Evolutionary conservation across 2,329 filamentous ascomycete species (phyloP).

Genomic region (Penicillium sp.): DNA sequence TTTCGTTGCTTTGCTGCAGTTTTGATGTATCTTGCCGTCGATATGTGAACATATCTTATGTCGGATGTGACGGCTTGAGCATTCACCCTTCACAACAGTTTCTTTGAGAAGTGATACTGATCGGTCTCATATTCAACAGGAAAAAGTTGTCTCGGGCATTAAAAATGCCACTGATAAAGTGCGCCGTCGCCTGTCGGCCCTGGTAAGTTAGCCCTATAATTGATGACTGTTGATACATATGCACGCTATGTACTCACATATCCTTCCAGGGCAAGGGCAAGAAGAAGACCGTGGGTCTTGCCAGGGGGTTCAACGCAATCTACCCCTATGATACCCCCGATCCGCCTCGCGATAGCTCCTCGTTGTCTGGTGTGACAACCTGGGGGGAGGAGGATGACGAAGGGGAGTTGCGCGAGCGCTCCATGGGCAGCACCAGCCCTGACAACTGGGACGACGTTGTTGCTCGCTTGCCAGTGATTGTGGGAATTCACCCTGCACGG

Average conservation of each 20-base stretch:
- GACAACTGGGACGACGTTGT: neutral
- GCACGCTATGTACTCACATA: neutral
- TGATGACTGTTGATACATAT: neutral
- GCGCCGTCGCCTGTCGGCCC: neutral
- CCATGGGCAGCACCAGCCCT: neutral
- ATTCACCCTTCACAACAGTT: neutral
- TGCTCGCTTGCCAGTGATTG: neutral
- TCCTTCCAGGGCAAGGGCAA: neutral
- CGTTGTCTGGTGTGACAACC: slow-evolving; percentile 2
- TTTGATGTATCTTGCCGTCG: neutral
- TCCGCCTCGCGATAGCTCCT: neutral
- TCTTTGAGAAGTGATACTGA: neutral
- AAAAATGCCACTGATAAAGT: neutral
- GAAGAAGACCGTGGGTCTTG: neutral
- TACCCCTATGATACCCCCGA: neutral
- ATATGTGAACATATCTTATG: neutral
- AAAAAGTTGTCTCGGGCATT: neutral
- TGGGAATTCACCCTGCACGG: neutral
- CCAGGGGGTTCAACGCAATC: neutral
- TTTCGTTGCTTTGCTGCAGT: neutral
- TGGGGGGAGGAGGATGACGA: neutral
- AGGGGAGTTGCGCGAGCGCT: neutral
- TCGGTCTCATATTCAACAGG: neutral
- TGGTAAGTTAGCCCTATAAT: neutral
- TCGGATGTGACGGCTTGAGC: neutral